Percentiles rank a stretch among this genome's conserved stretches.
Conservation (phyloP, 805 yeast species). For the Sugiyamaella chiloensis region DNA sequence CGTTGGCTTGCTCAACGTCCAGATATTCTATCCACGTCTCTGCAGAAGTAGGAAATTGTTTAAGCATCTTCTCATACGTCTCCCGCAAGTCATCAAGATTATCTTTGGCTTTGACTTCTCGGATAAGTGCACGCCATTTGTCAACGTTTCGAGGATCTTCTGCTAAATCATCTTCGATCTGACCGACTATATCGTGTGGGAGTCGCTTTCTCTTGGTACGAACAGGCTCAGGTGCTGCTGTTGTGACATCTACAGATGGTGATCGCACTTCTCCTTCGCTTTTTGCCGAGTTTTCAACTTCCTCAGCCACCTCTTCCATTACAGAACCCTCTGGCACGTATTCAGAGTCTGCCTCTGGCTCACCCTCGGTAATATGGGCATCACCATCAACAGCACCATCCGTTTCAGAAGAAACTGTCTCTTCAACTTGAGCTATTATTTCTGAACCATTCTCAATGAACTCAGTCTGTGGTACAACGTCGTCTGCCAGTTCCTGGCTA, state of each 20-base stretch:
- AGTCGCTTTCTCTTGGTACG: slow-evolving; percentile 29
- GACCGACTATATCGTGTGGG: slow-evolving; percentile 53
- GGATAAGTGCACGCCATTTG: slow-evolving; percentile 56
- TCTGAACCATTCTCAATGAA: too few relatives aligned
- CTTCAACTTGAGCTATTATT: too few relatives aligned
- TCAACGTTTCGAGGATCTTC: slow-evolving; percentile 51
- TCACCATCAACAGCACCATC: too few relatives aligned
- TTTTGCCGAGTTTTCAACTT: too few relatives aligned
- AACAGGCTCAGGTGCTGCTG: slow-evolving; percentile 2
- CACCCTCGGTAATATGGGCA: too few relatives aligned
- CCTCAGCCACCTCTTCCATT: too few relatives aligned
- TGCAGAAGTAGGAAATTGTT: slow-evolving; percentile 64
- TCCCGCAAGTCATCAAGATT: slow-evolving; percentile 57
- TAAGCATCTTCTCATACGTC: slow-evolving; percentile 58
- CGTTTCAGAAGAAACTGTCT: too few relatives aligned
- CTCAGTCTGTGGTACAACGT: too few relatives aligned
- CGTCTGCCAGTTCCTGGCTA: too few relatives aligned
- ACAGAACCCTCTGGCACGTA: too few relatives aligned
- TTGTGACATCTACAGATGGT: neutral
- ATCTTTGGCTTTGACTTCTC: slow-evolving; percentile 48
- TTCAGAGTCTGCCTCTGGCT: too few relatives aligned
- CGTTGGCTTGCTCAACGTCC: slow-evolving; percentile 57
- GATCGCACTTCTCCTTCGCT: too few relatives aligned
- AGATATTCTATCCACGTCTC: slow-evolving; percentile 74
- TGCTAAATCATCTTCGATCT: slow-evolving; percentile 52